These are phyloP conservation scores for Penicillium soppii DNA, from an alignment of 495 filamentous ascomycete genomes.

Conservation along the genomic window DNA sequence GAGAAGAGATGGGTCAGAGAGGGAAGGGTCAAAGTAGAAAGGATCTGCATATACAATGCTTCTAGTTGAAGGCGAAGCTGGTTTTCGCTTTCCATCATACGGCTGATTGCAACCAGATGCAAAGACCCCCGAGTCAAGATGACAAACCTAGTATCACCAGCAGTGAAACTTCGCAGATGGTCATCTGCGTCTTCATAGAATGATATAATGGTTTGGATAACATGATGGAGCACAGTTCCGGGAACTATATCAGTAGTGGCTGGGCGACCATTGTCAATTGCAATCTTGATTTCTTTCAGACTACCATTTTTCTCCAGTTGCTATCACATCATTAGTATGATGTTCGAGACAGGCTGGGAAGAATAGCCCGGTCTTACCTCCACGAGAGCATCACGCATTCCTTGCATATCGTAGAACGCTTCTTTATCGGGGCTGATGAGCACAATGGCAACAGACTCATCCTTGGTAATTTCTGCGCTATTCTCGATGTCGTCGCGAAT, in stretches of 20 bases:
- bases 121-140: slow-evolving; percentile 79
- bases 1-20: slow-evolving; percentile 87
- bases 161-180: slow-evolving; percentile 75
- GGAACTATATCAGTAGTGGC: slow-evolving; percentile 72
- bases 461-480: slow-evolving; percentile 44
- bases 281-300: slow-evolving; percentile 69
- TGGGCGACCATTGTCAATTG: slow-evolving; percentile 70
- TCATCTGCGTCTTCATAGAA: slow-evolving; percentile 84
- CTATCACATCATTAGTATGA: slow-evolving; percentile 19
- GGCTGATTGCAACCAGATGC: slow-evolving; percentile 90
- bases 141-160: slow-evolving; percentile 80
- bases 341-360: neutral
- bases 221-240: slow-evolving; percentile 75
- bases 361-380: slow-evolving; percentile 39
- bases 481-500: slow-evolving; percentile 34
- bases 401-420: slow-evolving; percentile 83
- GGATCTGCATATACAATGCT: slow-evolving; percentile 94
- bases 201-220: slow-evolving; percentile 95
- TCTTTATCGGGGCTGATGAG: slow-evolving; percentile 92
- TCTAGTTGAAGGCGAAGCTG: slow-evolving; percentile 88
- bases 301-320: slow-evolving; percentile 74
- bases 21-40: slow-evolving; percentile 91
- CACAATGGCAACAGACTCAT: slow-evolving; percentile 84
- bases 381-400: slow-evolving; percentile 80
- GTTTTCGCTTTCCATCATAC: slow-evolving; percentile 82